phyloP scores from a whole-genome alignment of 495 filamentous ascomycete species.

The Thermothielavioides terrestris region DNA sequence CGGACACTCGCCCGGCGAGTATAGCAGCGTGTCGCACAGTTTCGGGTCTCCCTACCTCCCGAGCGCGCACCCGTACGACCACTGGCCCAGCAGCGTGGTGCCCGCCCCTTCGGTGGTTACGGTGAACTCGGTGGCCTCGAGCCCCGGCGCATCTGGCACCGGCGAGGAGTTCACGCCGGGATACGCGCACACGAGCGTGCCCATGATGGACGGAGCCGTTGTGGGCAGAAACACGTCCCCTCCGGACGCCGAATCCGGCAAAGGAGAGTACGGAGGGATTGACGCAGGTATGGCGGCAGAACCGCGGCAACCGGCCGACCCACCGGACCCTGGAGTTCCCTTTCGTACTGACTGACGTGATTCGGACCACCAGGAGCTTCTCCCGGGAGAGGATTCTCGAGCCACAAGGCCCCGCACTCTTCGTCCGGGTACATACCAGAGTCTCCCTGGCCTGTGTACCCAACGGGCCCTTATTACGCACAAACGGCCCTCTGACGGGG shows the following conservation, averaged over 20 bases:
- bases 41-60: conserved; percentile 25
- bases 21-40: conserved; percentile 7
- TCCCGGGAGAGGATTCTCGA: too few species aligned
- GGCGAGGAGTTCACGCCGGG: conserved; percentile 31
- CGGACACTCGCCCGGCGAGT: conserved; percentile 9
- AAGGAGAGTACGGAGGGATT: conserved; percentile 18
- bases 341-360: too few species aligned
- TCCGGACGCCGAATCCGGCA: conserved; percentile 10
- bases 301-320: too few species aligned
- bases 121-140: conserved; percentile 33
- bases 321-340: too few species aligned
- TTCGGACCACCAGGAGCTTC: too few species aligned
- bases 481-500: too few species aligned
- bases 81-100: conserved; percentile 26
- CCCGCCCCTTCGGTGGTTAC: conserved; percentile 15
- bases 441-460: too few species aligned
- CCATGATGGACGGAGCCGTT: conserved; percentile 25
- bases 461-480: too few species aligned
- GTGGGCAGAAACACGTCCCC: conserved; percentile 9
- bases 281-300: conserved; percentile 15
- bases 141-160: conserved; percentile 32
- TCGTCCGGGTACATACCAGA: too few species aligned
- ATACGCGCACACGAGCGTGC: conserved; percentile 32
- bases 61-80: conserved; percentile 28
- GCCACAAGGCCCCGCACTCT: too few species aligned